Percentiles rank a stretch among this genome's conserved stretches.
These are phyloP conservation scores for Nyctanthes arbortristis DNA, from an alignment of 257 asterid species.

Conservation along the genomic window DNA sequence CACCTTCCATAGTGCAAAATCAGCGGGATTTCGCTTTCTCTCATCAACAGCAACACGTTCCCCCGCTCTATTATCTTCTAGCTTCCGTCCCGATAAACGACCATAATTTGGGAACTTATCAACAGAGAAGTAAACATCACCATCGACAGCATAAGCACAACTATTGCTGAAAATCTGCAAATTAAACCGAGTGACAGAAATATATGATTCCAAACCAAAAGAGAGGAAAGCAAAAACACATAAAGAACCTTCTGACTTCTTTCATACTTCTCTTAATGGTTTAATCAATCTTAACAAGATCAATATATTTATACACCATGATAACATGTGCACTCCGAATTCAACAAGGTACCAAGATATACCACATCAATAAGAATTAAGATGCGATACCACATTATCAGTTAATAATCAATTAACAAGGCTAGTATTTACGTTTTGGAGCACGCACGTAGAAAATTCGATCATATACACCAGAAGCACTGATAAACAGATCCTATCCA, in stretches of 20 bases:
- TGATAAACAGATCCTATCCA: neutral
- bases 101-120: conserved; percentile 72
- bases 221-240: neutral
- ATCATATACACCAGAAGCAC: neutral
- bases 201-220: neutral
- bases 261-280: neutral
- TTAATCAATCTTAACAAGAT: too few species aligned
- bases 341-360: too few species aligned
- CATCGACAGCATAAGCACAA: conserved; percentile 67
- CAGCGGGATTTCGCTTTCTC: conserved; percentile 76
- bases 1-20: conserved; percentile 96
- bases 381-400: too few species aligned
- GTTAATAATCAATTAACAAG: too few species aligned
- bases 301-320: too few species aligned
- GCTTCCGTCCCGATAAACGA: conserved; percentile 65
- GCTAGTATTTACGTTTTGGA: neutral
- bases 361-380: too few species aligned
- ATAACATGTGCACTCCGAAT: too few species aligned
- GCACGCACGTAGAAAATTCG: too few species aligned
- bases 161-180: conserved; percentile 61
- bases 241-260: too few species aligned
- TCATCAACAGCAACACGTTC: conserved; percentile 72
- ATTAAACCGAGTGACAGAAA: neutral
- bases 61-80: conserved; percentile 75
- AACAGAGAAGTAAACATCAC: conserved; percentile 77